Conservation (phyloP, 257 asterid genomes). For the Euphrasia confusa region DNA sequence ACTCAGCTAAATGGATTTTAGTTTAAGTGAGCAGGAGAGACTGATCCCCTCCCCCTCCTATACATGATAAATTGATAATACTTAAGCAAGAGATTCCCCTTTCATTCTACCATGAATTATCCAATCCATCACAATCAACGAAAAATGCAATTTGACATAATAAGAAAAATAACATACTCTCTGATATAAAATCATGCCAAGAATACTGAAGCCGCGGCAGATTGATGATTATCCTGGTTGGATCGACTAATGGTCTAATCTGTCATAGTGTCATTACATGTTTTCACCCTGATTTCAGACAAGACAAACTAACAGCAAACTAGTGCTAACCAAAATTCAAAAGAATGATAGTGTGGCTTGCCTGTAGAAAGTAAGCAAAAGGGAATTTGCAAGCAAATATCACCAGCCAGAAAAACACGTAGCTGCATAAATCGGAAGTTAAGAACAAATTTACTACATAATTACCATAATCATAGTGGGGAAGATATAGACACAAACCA, state of each 20-base stretch:
- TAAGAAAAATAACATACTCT: constrained; percentile 40
- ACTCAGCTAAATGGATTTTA: constrained; percentile 7
- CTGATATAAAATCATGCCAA: constrained; percentile 86
- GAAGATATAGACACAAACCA: constrained; percentile 8
- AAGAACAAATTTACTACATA: constrained; percentile 5
- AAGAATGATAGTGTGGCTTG: constrained; percentile 35
- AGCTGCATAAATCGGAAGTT: constrained; percentile 46
- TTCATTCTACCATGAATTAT: constrained; percentile 13
- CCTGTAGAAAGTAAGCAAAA: constrained; percentile 97
- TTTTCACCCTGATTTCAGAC: constrained; percentile 15
- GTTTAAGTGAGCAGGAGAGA: constrained; percentile 9
- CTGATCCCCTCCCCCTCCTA: neutral
- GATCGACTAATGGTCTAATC: constrained; percentile 83
- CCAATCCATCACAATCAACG: constrained; percentile 21
- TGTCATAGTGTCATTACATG: constrained; percentile 44
- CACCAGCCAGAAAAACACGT: constrained; percentile 88
- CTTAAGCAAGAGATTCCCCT: neutral
- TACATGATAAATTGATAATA: neutral
- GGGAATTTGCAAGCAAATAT: constrained; percentile 87
- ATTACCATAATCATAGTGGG: constrained; percentile 5
- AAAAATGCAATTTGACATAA: constrained; percentile 14
- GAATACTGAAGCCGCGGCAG: constrained; percentile 60
- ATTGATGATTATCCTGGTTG: constrained; percentile 49
- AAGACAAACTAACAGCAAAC: constrained; percentile 18
- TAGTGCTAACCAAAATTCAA: constrained; percentile 7